Percentiles rank a stretch among this genome's conserved stretches.
These are phyloP conservation scores for Fusarium sp. DNA, from an alignment of 2,329 filamentous ascomycete genomes.

Conservation along the genomic window DNA sequence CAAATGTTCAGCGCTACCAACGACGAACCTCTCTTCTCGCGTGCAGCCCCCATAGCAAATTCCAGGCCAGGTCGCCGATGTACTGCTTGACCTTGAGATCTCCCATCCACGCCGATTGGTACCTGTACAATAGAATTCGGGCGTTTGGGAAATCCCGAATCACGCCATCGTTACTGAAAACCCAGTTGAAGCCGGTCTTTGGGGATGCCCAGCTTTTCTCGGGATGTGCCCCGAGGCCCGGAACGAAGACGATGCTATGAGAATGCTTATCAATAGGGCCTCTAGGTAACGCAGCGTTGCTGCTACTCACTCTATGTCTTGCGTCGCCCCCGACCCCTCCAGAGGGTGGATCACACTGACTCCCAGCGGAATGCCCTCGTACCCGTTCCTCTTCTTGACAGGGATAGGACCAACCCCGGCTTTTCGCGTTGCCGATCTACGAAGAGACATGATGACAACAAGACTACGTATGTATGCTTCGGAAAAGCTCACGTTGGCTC, in stretches of 20 bases:
- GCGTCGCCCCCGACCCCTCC: slow-evolving; percentile 40
- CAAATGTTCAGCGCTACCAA: not conserved
- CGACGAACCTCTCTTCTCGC: slow-evolving; percentile 53
- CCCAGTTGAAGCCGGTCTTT: slow-evolving; percentile 59
- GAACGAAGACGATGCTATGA: slow-evolving; percentile 59
- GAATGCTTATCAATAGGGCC: not conserved
- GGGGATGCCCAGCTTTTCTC: slow-evolving; percentile 58
- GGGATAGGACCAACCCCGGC: slow-evolving; percentile 10
- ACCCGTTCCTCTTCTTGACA: slow-evolving; percentile 51
- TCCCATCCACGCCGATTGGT: slow-evolving; percentile 60
- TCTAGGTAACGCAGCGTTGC: no score
- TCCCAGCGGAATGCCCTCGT: slow-evolving; percentile 57
- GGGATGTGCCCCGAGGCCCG: slow-evolving; percentile 59
- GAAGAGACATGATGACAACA: slow-evolving; percentile 27
- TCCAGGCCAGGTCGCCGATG: slow-evolving; percentile 57
- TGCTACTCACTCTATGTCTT: slow-evolving; percentile 54
- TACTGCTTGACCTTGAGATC: slow-evolving; percentile 60
- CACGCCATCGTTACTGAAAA: slow-evolving; percentile 53
- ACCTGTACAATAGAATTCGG: slow-evolving; percentile 59
- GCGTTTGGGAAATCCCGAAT: slow-evolving; percentile 58
- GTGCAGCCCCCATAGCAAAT: slow-evolving; percentile 54
- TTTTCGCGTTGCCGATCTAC: slow-evolving; percentile 36
- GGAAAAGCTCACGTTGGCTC: not conserved
- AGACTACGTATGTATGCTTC: not conserved
- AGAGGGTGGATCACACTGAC: slow-evolving; percentile 57